phyloP scores from a whole-genome alignment of 1,284 basidiomycete species.

The Sporisorium sorghi region DNA sequence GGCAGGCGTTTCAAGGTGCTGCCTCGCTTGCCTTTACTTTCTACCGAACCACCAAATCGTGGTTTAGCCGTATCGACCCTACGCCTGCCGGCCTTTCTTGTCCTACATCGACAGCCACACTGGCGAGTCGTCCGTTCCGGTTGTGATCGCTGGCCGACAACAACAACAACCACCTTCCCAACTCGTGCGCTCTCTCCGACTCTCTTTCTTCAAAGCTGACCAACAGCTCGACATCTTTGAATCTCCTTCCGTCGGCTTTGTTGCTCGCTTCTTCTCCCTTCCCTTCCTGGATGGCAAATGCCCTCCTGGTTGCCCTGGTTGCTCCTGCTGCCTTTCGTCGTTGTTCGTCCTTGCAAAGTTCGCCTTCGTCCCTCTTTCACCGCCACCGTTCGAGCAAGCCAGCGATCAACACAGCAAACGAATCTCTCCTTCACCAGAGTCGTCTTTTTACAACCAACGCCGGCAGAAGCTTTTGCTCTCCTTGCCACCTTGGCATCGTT shows the following conservation, averaged over 20 bases:
- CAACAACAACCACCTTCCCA: too few relatives aligned
- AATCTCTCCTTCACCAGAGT: neutral
- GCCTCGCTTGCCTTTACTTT: neutral
- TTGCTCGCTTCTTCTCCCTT: neutral
- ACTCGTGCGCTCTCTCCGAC: too few relatives aligned
- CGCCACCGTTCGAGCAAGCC: neutral
- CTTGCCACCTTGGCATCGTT: neutral
- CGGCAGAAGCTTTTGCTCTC: neutral
- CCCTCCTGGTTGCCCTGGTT: neutral
- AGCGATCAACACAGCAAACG: neutral
- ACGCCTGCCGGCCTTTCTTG: slow-evolving; percentile 1
- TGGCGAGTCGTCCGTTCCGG: slow-evolving; percentile 3
- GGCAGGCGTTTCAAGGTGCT: neutral
- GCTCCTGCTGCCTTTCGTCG: neutral
- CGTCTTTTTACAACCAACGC: too few relatives aligned
- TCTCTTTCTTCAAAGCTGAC: neutral
- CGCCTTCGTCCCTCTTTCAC: neutral
- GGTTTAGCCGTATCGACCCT: neutral
- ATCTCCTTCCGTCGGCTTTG: neutral
- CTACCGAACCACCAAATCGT: neutral
- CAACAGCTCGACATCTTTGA: neutral
- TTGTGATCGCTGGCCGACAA: neutral
- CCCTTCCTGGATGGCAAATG: neutral
- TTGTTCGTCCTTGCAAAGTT: too few relatives aligned
- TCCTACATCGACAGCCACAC: neutral